phyloP scores from a whole-genome alignment of 306 rosid genomes.

The Prinsepia uniflora region DNA sequence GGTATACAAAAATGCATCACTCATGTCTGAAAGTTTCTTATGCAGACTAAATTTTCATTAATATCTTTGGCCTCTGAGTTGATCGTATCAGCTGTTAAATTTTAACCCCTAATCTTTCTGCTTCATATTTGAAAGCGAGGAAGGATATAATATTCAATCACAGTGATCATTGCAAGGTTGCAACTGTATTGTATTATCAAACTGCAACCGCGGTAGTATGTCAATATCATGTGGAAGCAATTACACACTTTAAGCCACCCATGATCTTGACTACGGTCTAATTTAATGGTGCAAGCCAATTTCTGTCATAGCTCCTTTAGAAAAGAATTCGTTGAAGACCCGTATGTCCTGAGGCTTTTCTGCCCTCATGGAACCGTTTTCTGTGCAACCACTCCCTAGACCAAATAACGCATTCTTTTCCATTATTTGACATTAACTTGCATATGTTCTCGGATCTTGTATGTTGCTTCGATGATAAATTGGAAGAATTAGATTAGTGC shows the following conservation, averaged over 20 bases:
- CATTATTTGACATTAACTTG: neutral
- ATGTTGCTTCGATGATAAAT: constrained; percentile 1
- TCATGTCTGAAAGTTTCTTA: neutral
- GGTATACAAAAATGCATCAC: neutral
- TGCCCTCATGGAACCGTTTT: neutral
- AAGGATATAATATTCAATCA: neutral
- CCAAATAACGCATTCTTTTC: neutral
- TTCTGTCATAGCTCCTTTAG: neutral
- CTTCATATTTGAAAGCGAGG: neutral
- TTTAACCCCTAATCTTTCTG: neutral
- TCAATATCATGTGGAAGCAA: neutral
- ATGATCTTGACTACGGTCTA: neutral
- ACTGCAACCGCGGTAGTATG: neutral
- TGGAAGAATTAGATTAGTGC: neutral
- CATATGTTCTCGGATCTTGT: neutral
- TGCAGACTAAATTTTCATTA: neutral
- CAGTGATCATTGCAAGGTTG: neutral
- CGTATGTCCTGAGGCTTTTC: neutral
- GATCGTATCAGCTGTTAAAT: neutral
- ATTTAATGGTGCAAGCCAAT: neutral
- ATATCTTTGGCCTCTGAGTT: neutral
- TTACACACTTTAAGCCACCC: neutral
- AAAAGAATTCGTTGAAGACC: neutral
- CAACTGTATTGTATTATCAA: constrained; percentile 1
- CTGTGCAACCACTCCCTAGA: neutral